Evolutionary conservation across 73 alveolate genomes (phyloP), one percentile per base, ranked within the genome.

Genomic region (Stentor roeselii): DNA sequence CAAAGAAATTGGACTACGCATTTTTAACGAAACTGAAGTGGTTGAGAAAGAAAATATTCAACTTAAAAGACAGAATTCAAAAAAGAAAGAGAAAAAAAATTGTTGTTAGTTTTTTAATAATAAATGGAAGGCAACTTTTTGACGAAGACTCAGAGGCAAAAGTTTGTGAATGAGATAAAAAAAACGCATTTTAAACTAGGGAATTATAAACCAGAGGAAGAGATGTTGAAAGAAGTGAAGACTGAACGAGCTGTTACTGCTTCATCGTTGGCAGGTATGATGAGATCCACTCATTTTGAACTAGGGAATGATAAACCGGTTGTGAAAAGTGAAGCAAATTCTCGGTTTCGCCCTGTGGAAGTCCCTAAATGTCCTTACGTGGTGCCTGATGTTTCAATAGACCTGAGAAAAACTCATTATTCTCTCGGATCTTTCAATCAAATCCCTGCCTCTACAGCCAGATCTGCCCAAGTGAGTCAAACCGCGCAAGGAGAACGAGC

Each of bases 1-100:
- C 59, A 60, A 82, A 82, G 87, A 82, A 60, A 82, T 82, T 59
- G 87, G n/a, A n/a, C n/a, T n/a, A n/a, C n/a, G n/a, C n/a, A n/a
- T n/a, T n/a, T n/a, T n/a, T n/a, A n/a, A n/a, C n/a, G n/a, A n/a
- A n/a, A n/a, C n/a, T n/a, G n/a, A n/a, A n/a, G n/a, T n/a, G n/a
- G n/a, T n/a, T n/a, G n/a, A n/a, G n/a, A n/a, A n/a, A n/a, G n/a
- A n/a, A n/a, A n/a, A n/a, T n/a, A n/a, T n/a, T n/a, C n/a, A n/a
- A n/a, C n/a, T n/a, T n/a, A n/a, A n/a, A n/a, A n/a, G n/a, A n/a
- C n/a, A n/a, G n/a, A n/a, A n/a, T n/a, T n/a, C n/a, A n/a, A n/a
- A n/a, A n/a, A n/a, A n/a, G n/a, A n/a, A n/a, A n/a, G n/a, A n/a
- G n/a, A n/a, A n/a, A n/a, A n/a, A n/a, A n/a, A n/a, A n/a, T n/a